A percentile compares a stretch with the other conserved stretches of the same genome.
Conservation (phyloP, 2,329 filamentous ascomycete genomes). For the Botryotinia calthae region DNA sequence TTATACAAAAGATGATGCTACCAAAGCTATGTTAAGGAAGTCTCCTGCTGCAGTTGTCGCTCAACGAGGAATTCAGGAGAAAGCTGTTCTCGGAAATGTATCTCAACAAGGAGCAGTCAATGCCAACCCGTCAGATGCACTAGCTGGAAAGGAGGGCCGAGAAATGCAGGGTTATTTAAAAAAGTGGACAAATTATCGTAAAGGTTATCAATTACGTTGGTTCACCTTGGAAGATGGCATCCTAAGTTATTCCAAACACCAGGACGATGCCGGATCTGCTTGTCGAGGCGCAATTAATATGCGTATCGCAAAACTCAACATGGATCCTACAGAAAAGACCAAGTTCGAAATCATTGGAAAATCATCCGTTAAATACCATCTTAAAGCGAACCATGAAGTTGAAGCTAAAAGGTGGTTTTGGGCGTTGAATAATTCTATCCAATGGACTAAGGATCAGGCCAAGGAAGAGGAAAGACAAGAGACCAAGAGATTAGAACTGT, state of each 20-base stretch:
- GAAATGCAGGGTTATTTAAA: conserved; percentile 99
- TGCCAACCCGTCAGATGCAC: conserved; percentile 55
- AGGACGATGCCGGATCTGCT: conserved; percentile 93
- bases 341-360: conserved; percentile 98
- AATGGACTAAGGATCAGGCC: conserved; percentile 96
- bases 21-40: conserved; percentile 83
- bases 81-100: conserved; percentile 82
- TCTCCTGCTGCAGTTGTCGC: conserved; percentile 93
- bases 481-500: conserved; percentile 68
- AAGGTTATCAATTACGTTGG: conserved; percentile 94
- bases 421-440: conserved; percentile 97
- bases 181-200: conserved; percentile 99
- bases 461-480: conserved; percentile 82
- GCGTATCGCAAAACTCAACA: conserved; percentile 89
- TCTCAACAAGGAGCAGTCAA: conserved; percentile 51
- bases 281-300: conserved; percentile 98
- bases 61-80: conserved; percentile 94
- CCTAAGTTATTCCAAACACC: conserved; percentile 97
- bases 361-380: conserved; percentile 95
- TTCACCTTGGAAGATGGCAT: conserved; percentile 98
- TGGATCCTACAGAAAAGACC: conserved; percentile 96
- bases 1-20: conserved; percentile 91
- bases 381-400: conserved; percentile 97
- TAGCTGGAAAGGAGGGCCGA: conserved; percentile 79
- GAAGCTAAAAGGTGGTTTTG: conserved; percentile 99